A percentile compares a stretch with the other conserved stretches of the same genome.
Evolutionary conservation across 345 rosid genomes (phyloP).

Genomic region (Conringia planisiliqua): DNA sequence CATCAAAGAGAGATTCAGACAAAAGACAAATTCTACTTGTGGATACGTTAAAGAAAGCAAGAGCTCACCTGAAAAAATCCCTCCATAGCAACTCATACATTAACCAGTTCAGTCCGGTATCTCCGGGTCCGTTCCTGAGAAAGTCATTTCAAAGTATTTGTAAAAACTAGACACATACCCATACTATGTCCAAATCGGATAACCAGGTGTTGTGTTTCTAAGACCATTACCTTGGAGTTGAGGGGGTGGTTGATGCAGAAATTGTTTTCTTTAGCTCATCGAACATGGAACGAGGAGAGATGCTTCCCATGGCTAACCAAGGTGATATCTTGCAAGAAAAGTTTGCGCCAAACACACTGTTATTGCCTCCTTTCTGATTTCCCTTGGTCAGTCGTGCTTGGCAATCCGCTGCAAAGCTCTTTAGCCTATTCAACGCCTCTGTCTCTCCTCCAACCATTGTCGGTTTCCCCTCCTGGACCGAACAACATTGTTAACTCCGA

Average conservation of each 20-base stretch:
- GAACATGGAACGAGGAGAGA: slow-evolving; percentile 90
- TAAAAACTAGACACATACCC: slow-evolving; percentile 1
- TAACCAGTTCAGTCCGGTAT: slow-evolving; percentile 71
- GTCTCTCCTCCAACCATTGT: slow-evolving; percentile 95
- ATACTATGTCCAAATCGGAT: background rate
- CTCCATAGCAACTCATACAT: slow-evolving; percentile 89
- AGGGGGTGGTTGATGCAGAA: slow-evolving; percentile 14
- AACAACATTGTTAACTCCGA: background rate
- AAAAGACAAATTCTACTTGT: background rate
- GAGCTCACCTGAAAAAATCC: slow-evolving; percentile 87
- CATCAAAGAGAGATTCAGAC: background rate
- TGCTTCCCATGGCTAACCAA: slow-evolving; percentile 86
- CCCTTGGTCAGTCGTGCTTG: slow-evolving; percentile 73
- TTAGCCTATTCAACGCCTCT: slow-evolving; percentile 75
- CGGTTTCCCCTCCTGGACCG: slow-evolving; percentile 63
- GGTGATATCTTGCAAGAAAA: slow-evolving; percentile 96
- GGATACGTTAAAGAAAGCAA: background rate
- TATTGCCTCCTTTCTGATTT: slow-evolving; percentile 42
- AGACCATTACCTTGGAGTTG: slow-evolving; percentile 24
- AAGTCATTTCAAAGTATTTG: slow-evolving; percentile 9
- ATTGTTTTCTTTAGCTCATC: slow-evolving; percentile 85
- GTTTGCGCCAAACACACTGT: slow-evolving; percentile 82
- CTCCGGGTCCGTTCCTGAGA: slow-evolving; percentile 42
- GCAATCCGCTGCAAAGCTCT: slow-evolving; percentile 78
- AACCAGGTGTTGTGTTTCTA: background rate